Base-by-base conservation (phyloP, 768 basidiomycete genomes). In the Trametes coccinea region DNA sequence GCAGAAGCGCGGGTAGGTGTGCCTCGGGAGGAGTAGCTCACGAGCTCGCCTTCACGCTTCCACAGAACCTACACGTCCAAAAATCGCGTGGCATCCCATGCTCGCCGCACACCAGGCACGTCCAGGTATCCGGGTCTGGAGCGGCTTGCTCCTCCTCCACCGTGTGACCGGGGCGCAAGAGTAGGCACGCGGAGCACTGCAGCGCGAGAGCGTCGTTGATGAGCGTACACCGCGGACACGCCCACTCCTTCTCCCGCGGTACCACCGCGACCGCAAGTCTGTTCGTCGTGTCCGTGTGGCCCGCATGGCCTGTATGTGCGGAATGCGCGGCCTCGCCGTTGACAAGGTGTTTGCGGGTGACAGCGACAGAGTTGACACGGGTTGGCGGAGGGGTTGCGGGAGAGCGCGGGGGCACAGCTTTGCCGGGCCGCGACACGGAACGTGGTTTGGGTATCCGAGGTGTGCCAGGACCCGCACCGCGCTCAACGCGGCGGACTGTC, bases 51-150 rank as follows among this genome's bases (percentile, higher is more conserved):
- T 92, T 92, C 53, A 93, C 79, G 17, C 77, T 75, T 14, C 91
- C 91, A 70, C 92, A 95, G 56, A 79, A 81, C 14, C 74, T 73
- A 76, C 93, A 95, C 50, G 85, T 87, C 91, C 89, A 94, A 62
- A 85, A 81, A 22, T 85, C 80, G 62, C 83, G 81, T 2, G 82
- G 80, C 72, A 86, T 88, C 29, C 81, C 84, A 37, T 69, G 71
- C 70, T 88, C 83, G 27, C 85, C 84, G 63, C 91, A 94, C 22
- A 77, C 74, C 10, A 77, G 71, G 69, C 91, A 93, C 22, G 76
- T 76, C 91, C 92, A 94, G 2, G 82, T 83, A 13, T 39, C 45
- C 5, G 39, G 52, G 9, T 30, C 31, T 22, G 22, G 22, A 22
- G 22, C 22, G 16, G 5, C 41, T 29, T n/a, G 5, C 47, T 27